Base-by-base conservation (phyloP, 371 early-diverging fungal genomes). In the Actinomucor elegans region DNA sequence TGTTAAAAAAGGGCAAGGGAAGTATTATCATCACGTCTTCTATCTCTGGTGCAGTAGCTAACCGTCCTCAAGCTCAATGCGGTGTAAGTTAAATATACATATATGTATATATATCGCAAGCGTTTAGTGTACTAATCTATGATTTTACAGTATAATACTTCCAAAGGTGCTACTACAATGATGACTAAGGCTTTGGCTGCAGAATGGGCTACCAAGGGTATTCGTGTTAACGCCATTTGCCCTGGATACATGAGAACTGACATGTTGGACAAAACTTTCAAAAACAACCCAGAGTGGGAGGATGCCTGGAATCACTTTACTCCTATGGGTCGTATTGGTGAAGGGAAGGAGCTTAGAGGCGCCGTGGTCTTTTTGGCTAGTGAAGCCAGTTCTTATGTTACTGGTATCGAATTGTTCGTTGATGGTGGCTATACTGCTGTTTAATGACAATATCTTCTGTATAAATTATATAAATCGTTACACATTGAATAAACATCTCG, bases 301-400 rank as follows among this genome's bases (percentile, higher is more conserved):
- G 49, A 59, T 5, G 51, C 50, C 17, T 77, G 78, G 78, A 38
- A 38, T 15, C 48, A 63, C 5, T 37, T 64, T 18, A 67, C 68
- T n/a, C 78, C 78, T 4, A 71, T 74, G 72, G 61, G 67, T 44
- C 74, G 80, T 21, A 48, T 78, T 65, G 89, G 88, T 42, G 64
- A 72, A 15, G 73, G 86, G 48, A 65, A 68, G 18, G 91, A 90
- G 57, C 79, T 90, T 35, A 85, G 83, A 55, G 83, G 85, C 50
- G 83, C 88, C 17, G 77, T 88, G 18, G 64, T 89, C 33, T 92
- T 77, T 64, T 70, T 92, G 49, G 86, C 83, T 17, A 82, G 84
- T 24, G 87, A 83, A 42, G 85, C 86, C 3, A 86, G 77, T 44
- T 55, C 75, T 24, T 87, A 70, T 60, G 73, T 87, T 24, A 84